phyloP scores from a whole-genome alignment of 2,329 filamentous ascomycete genomes.

The Arthroderma uncinatum region DNA sequence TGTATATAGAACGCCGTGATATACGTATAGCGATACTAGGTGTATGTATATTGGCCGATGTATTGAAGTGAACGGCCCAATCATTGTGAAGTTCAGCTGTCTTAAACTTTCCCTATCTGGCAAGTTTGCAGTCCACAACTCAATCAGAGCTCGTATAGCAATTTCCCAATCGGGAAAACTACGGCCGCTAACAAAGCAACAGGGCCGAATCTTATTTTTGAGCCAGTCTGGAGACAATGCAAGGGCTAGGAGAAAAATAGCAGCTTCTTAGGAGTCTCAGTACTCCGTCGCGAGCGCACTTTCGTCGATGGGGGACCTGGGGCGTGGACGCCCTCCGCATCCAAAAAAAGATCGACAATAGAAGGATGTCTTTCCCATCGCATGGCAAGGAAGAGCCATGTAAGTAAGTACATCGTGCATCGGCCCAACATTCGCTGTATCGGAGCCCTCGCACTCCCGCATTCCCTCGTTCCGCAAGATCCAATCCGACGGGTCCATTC shows the following conservation, averaged over 20 bases:
- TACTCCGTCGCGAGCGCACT: neutral
- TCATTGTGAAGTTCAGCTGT: neutral
- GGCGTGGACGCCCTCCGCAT: too few relatives aligned
- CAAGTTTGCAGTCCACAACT: conserved; percentile 1
- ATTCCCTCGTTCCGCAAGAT: conserved; percentile 1
- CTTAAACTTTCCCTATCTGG: conserved; percentile 1
- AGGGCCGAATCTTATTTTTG: neutral
- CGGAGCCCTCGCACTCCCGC: neutral
- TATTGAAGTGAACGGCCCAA: neutral
- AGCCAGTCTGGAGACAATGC: neutral
- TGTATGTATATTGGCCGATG: neutral
- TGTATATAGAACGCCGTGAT: neutral
- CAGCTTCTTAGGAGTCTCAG: neutral
- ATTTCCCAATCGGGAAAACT: neutral
- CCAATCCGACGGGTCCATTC: conserved; percentile 1
- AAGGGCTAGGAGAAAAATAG: neutral
- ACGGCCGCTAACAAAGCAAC: neutral
- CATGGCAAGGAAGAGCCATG: too few relatives aligned
- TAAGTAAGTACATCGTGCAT: neutral
- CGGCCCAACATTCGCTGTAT: neutral
- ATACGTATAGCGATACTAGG: neutral
- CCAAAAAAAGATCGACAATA: neutral
- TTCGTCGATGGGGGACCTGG: too few relatives aligned
- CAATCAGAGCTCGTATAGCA: conserved; percentile 4
- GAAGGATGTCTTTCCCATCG: too few relatives aligned